Evolutionary conservation across 2,329 filamentous ascomycete species (phyloP).

Genomic region (Claviceps pusilla): DNA sequence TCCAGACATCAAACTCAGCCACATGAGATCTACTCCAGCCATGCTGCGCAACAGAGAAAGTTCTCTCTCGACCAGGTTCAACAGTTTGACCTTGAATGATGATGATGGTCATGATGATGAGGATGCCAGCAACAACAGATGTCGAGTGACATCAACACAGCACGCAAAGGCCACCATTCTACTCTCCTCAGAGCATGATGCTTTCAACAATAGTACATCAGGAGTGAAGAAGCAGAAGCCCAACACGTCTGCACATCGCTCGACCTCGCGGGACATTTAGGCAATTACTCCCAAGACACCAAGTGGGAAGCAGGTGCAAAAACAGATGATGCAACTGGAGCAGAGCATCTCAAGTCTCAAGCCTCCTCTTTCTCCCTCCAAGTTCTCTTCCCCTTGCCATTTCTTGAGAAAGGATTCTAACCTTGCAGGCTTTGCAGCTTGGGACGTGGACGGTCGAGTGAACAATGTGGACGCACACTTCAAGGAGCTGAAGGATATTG

Average conservation of each 20-base stretch:
- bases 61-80: slow-evolving; percentile 26
- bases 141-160: slow-evolving; percentile 32
- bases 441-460: slow-evolving; percentile 66
- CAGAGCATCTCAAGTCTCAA: slow-evolving; percentile 19
- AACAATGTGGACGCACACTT: slow-evolving; percentile 64
- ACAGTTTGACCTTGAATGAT: slow-evolving; percentile 25
- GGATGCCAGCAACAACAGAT: slow-evolving; percentile 12
- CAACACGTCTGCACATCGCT: slow-evolving; percentile 6
- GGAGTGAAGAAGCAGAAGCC: neutral
- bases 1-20: slow-evolving; percentile 12
- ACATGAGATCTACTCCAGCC: slow-evolving; percentile 14
- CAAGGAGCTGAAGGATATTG: slow-evolving; percentile 53
- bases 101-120: slow-evolving; percentile 14
- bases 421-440: slow-evolving; percentile 47
- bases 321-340: slow-evolving; percentile 19
- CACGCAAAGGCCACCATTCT: slow-evolving; percentile 13
- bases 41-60: slow-evolving; percentile 25
- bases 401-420: slow-evolving; percentile 66
- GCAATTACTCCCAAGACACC: slow-evolving; percentile 20
- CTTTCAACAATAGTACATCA: slow-evolving; percentile 9
- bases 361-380: slow-evolving; percentile 22
- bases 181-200: slow-evolving; percentile 6
- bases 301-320: slow-evolving; percentile 15
- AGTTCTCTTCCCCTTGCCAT: slow-evolving; percentile 30
- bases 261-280: slow-evolving; percentile 16